Percentiles rank a stretch among this genome's conserved stretches.
Evolutionary conservation across 495 filamentous ascomycete species (phyloP).

Genomic region (Aspergillus ostianus): DNA sequence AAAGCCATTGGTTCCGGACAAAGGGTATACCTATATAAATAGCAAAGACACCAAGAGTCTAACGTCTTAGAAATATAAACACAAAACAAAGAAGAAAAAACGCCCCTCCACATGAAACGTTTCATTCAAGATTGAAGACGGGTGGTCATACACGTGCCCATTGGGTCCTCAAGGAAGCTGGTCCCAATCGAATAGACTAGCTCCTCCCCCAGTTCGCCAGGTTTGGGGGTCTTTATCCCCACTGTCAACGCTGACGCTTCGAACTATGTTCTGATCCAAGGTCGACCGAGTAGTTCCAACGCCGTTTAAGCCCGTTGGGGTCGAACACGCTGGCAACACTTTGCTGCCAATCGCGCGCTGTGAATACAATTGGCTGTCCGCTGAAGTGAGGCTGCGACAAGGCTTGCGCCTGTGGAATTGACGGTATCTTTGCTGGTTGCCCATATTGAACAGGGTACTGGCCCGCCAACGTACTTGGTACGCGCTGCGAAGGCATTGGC

Average conservation of each 20-base stretch:
- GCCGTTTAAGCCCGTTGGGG: conserved; percentile 67
- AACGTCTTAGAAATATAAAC: neutral
- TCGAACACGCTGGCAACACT: conserved; percentile 89
- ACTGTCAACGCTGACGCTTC: conserved; percentile 38
- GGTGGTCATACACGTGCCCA: neutral
- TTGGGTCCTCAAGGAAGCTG: neutral
- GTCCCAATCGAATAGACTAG: neutral
- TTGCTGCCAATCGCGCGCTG: conserved; percentile 95
- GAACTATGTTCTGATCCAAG: conserved; percentile 27
- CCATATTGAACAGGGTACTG: conserved; percentile 44
- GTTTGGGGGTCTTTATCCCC: neutral
- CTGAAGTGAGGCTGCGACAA: conserved; percentile 56
- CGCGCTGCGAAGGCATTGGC: conserved; percentile 36
- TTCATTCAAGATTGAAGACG: neutral
- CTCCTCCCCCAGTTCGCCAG: neutral
- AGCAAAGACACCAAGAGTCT: neutral
- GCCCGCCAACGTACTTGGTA: conserved; percentile 27
- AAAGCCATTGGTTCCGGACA: neutral
- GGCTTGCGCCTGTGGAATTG: conserved; percentile 42
- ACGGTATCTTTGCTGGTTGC: conserved; percentile 30
- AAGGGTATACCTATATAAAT: conserved; percentile 3
- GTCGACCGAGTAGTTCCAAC: conserved; percentile 57
- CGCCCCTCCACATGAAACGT: neutral
- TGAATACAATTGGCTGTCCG: conserved; percentile 68
- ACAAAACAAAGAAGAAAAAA: neutral